Conservation (phyloP, 768 basidiomycete species). For the Russula olivacea region DNA sequence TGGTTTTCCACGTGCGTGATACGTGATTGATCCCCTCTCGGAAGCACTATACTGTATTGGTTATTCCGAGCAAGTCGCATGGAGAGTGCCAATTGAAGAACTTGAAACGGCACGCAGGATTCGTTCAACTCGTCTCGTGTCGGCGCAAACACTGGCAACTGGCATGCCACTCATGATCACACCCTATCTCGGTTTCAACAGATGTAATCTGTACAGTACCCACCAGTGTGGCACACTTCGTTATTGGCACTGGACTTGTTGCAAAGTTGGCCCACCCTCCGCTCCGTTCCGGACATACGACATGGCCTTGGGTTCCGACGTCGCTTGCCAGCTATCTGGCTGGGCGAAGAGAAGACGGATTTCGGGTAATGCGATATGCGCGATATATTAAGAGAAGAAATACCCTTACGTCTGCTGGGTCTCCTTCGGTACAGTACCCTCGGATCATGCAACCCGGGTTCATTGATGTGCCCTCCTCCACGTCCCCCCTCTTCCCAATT, state of each 20-base stretch:
- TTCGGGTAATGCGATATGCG: not conserved
- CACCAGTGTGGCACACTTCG: not conserved
- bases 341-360: not conserved
- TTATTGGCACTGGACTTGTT: not conserved
- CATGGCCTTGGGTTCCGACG: not conserved
- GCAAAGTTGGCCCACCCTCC: not conserved
- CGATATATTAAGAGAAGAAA: not conserved
- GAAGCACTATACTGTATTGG: not conserved
- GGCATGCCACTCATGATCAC: no score
- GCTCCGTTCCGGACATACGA: not conserved
- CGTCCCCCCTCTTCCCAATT: not conserved
- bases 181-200: no score
- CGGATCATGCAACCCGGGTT: not conserved
- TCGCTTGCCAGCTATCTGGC: not conserved
- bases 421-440: not conserved
- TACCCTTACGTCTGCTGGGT: not conserved
- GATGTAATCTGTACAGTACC: not conserved
- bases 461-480: not conserved
- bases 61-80: not conserved
- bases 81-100: no score
- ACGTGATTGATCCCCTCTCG: not conserved
- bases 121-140: not conserved
- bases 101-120: not conserved
- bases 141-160: no score
- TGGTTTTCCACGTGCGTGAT: not conserved